These are phyloP conservation scores for Fragaria vesca DNA, from an alignment of 306 rosid genomes.

Conservation along the genomic window DNA sequence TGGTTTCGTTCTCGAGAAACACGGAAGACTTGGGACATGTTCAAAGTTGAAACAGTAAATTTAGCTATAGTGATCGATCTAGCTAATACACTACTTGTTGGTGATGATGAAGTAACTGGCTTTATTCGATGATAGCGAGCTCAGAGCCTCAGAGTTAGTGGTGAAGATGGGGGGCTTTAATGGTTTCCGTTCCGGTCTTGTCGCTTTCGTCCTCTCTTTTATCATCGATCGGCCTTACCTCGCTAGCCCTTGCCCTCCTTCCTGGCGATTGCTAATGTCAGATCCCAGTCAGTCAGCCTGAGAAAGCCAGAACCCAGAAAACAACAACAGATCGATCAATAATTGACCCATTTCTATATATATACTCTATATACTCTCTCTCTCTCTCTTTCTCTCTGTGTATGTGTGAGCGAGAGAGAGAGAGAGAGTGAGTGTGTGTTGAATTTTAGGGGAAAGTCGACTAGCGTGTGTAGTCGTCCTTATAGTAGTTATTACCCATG, in stretches of 20 bases:
- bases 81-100: background rate
- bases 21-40: background rate
- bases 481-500: slow-evolving; percentile 44
- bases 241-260: background rate
- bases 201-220: slow-evolving; percentile 55
- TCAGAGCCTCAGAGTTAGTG: slow-evolving; percentile 22
- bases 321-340: background rate
- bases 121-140: slow-evolving; percentile 3
- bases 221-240: background rate
- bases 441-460: slow-evolving; percentile 16
- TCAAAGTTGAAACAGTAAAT: background rate
- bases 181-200: slow-evolving; percentile 83
- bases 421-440: background rate
- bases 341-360: background rate
- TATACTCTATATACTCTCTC: background rate
- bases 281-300: slow-evolving; percentile 1
- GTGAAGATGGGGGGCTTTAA: slow-evolving; percentile 39
- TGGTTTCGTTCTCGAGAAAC: background rate
- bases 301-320: background rate
- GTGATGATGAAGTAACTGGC: slow-evolving; percentile 8
- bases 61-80: background rate
- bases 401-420: background rate
- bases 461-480: background rate
- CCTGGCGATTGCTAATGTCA: background rate
- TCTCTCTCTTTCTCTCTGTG: background rate